Conservation (phyloP, 768 basidiomycete species). For the Russula sp. region DNA sequence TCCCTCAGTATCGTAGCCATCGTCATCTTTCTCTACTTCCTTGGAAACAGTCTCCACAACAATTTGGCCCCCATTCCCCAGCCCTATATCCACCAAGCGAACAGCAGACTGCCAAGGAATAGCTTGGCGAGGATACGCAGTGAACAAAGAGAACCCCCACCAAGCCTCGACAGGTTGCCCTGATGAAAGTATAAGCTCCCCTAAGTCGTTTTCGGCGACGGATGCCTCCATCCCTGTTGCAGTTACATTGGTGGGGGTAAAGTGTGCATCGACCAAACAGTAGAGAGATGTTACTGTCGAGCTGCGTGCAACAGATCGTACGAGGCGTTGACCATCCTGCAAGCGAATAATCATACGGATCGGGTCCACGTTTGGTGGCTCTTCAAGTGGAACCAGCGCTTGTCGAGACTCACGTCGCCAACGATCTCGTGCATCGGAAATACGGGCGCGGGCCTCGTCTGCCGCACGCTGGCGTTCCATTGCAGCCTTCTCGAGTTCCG, state of each 20-base stretch:
- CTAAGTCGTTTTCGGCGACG: conserved; percentile 32
- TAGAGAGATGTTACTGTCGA: conserved; percentile 62
- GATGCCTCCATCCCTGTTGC: conserved; percentile 31
- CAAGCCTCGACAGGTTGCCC: conserved; percentile 37
- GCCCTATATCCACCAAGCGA: conserved; percentile 22
- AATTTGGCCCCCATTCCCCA: conserved; percentile 30
- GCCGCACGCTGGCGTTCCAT: conserved; percentile 25
- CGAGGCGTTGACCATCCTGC: conserved; percentile 47
- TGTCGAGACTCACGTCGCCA: conserved; percentile 61
- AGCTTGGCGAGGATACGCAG: conserved; percentile 64
- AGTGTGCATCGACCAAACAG: conserved; percentile 61
- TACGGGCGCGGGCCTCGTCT: conserved; percentile 30
- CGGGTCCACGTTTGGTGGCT: conserved; percentile 33
- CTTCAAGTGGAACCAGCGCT: conserved; percentile 39
- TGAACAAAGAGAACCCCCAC: conserved; percentile 69
- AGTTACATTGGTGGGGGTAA: conserved; percentile 46
- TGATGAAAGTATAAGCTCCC: conserved; percentile 32
- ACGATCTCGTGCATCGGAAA: conserved; percentile 19
- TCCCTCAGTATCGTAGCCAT: conserved; percentile 24
- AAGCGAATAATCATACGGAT: conserved; percentile 48
- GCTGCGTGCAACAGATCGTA: conserved; percentile 46
- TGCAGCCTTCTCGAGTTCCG: conserved; percentile 25
- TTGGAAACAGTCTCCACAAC: conserved; percentile 25
- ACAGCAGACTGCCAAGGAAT: conserved; percentile 41
- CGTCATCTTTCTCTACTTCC: conserved; percentile 11